A percentile compares a stretch with the other conserved stretches of the same genome.
phyloP scores from a whole-genome alignment of 768 basidiomycete species.

The Lactifluus hygrophoroides region DNA sequence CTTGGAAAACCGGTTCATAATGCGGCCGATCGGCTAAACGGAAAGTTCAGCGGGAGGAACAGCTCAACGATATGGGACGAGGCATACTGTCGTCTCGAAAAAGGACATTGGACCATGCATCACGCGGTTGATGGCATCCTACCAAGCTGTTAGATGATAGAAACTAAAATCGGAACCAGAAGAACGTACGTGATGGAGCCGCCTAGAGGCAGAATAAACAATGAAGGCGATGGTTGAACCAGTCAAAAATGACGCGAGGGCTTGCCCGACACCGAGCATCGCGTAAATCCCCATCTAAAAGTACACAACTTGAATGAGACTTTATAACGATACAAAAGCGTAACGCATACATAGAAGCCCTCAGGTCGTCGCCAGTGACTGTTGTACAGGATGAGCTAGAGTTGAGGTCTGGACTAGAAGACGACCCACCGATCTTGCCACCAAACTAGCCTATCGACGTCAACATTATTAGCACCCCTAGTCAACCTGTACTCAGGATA shows the following conservation, averaged over 20 bases:
- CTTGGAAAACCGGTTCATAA: conserved; percentile 88
- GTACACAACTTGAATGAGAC: neutral
- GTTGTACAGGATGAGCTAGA: conserved; percentile 16
- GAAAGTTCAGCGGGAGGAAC: conserved; percentile 16
- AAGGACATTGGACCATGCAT: conserved; percentile 86
- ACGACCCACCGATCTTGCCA: conserved; percentile 68
- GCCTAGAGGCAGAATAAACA: conserved; percentile 70
- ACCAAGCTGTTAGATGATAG: neutral
- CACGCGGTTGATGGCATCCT: conserved; percentile 58
- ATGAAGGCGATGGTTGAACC: conserved; percentile 56
- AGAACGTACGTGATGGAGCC: conserved; percentile 46
- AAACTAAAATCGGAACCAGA: neutral
- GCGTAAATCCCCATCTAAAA: conserved; percentile 77
- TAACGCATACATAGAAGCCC: conserved; percentile 61
- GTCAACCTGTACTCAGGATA: neutral
- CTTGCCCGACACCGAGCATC: conserved; percentile 59
- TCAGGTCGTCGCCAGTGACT: conserved; percentile 49
- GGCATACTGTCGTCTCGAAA: conserved; percentile 72
- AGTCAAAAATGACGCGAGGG: conserved; percentile 58
- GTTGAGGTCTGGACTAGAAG: neutral
- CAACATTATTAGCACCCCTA: conserved; percentile 7
- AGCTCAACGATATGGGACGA: neutral
- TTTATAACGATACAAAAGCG: neutral
- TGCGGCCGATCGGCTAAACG: conserved; percentile 64
- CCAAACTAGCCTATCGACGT: conserved; percentile 58